Base-by-base conservation (phyloP, 805 yeast genomes). In the Grigorovia transvaalensis region DNA sequence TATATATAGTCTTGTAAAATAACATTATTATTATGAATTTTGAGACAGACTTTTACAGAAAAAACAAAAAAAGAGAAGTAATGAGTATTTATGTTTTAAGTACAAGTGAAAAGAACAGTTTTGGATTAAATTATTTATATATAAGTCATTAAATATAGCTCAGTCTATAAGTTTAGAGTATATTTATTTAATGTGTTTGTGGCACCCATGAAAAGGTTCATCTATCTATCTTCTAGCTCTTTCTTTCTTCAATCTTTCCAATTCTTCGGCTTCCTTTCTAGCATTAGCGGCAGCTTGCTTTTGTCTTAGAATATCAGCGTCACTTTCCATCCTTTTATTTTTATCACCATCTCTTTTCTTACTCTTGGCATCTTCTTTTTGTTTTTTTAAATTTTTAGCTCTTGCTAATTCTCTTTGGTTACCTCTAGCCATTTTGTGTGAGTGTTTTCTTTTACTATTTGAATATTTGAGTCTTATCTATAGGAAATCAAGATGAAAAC, bases 321-420 rank as follows among this genome's bases (percentile, higher is more conserved):
- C 96, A 46, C 74, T 78, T 67, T 91, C 96, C 81, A 82, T 77
- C 65, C 97, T 76, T 66, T 88, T 86, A 58, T 76, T 76, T 42
- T 96, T 91, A 65, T 88, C 96, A 29, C 97, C 98, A 8, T 73
- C 76, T 62, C 80, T 80, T 72, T 88, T 86, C 54, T 67, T 67
- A 53, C 57, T 61, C 71, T 84, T 84, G 54, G 77, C 75, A 35
- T 71, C 72, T 46, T 79, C 84, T 56, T 80, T 82, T 62, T 78
- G 83, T 70, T 91, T 91, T 74, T 91, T 93, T 67, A 73, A 67
- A 70, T 87, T 88, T 72, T 87, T 91, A 54, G 82, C 87, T 66
- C 99, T 79, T 35, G 97, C 97, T 60, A 86, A 77, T 44, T 91
- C 99, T 69, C 99, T 80, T 71, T 93, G 98, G 69, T 91, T 93